phyloP scores from a whole-genome alignment of 139 green algal species.

The Tetradesmus lagerheimii region DNA sequence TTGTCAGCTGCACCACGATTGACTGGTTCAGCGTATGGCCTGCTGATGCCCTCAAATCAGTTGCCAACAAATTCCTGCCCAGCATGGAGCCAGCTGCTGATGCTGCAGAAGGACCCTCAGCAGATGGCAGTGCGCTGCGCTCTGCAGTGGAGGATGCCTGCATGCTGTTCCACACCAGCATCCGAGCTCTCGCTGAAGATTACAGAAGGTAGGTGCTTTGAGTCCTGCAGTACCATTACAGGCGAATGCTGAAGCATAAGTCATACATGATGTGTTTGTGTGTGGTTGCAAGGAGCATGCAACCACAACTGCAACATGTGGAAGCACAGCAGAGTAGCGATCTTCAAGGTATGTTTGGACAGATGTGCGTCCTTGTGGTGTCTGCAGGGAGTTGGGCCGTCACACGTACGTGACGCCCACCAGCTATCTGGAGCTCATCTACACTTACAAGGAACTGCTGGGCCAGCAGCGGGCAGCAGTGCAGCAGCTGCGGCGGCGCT shows the following conservation, averaged over 20 bases:
- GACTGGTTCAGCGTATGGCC: conserved; percentile 91
- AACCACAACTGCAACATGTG: too few relatives aligned
- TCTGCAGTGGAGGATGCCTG: conserved; percentile 29
- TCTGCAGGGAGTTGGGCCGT: conserved; percentile 65
- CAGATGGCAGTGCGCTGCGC: background rate
- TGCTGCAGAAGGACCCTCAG: background rate
- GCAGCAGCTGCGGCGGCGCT: conserved; percentile 25
- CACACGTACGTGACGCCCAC: conserved; percentile 86
- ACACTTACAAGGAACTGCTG: conserved; percentile 77
- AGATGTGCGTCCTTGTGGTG: conserved; percentile 7
- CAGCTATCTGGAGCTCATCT: conserved; percentile 85
- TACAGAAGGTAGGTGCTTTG: conserved; percentile 16
- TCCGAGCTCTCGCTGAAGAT: conserved; percentile 39
- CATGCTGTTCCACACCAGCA: conserved; percentile 34
- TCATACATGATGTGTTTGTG: too few relatives aligned
- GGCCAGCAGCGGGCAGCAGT: conserved; percentile 52
- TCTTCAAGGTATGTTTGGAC: too few relatives aligned
- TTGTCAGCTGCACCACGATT: conserved; percentile 91
- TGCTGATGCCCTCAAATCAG: conserved; percentile 80
- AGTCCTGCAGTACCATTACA: background rate
- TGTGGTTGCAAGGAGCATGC: too few relatives aligned
- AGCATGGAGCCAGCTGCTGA: conserved; percentile 59
- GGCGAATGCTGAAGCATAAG: too few relatives aligned
- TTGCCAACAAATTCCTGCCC: conserved; percentile 88
- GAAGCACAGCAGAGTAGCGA: conserved; percentile 40